Evolutionary conservation across 1,284 basidiomycete genomes (phyloP), one percentile per base, ranked within the genome.

Genomic region (Ustilago curta): DNA sequence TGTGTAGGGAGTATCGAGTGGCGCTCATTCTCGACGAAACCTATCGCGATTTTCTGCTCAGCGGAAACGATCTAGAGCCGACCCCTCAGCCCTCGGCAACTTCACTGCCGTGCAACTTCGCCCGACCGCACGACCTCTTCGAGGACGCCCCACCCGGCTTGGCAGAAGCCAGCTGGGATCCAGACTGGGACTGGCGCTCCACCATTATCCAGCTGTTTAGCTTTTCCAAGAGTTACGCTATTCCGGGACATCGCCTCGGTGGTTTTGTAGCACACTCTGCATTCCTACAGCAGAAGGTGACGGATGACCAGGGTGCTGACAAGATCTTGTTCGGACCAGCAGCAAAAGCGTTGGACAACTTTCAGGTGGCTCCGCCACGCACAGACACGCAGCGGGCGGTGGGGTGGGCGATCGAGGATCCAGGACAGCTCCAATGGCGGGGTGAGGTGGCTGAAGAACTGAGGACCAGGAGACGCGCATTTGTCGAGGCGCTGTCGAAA

Each of bases 181-280:
- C 59, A 0, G 47, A 53, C 47, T 79, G 83, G 65, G 79, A 85
- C 57, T 86, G 86, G 80, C 84, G 86, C 44, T 93, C 92, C 91
- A 87, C 75, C 7, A 16, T 80, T 29, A 79, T 80, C 16, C 76
- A 75, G 39, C 53, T 76, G 19, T 76, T 77, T 52, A 76, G 70
- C 56, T 76, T 79, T 48, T 90, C 89, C 65, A 94, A 94, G 85
- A 90, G 91, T 19, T 94, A 93, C 85, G 90, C 90, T 59, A 89
- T 96, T 45, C 94, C 94, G 0, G 93, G 93, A 0, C 92, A 94
- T 84, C 89, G 93, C 16, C 88, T 95, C 0, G 93, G 94, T 1
- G 88, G 89, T 5, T 88, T 95, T 66, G 88, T 91, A n/a, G 90
- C 91, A 0, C 88, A 90, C 0, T 88, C 90, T 0, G 76, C 84